These are phyloP conservation scores for Tetrapisispora arboricola DNA, from an alignment of 805 yeast genomes.

Conservation along the genomic window DNA sequence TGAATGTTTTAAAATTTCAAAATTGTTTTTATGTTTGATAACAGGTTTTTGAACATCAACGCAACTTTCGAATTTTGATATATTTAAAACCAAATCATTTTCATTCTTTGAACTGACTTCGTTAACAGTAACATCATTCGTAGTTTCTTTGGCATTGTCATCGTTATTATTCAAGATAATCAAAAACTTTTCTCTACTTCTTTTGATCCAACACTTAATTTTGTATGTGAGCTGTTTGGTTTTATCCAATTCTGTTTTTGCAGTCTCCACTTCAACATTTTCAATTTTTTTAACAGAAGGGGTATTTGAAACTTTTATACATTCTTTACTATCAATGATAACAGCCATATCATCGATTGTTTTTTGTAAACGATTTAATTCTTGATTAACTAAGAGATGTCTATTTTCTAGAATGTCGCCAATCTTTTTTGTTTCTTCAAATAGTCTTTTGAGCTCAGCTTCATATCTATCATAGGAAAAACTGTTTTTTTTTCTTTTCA, in stretches of 20 bases:
- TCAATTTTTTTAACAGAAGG: neutral
- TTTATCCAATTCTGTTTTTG: neutral
- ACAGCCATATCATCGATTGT: constrained; percentile 1
- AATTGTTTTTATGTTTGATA: no score
- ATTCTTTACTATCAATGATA: neutral
- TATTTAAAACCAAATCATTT: no score
- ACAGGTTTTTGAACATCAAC: no score
- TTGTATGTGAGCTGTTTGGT: neutral
- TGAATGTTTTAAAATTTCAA: neutral
- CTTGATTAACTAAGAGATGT: neutral
- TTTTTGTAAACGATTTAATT: neutral
- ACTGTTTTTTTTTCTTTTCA: neutral
- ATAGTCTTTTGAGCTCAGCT: neutral
- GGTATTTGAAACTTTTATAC: neutral
- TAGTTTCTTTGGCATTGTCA: neutral
- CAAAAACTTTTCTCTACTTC: neutral
- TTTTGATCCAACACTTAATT: constrained; percentile 1
- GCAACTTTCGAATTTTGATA: no score
- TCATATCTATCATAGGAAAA: neutral
- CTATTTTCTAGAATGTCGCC: neutral
- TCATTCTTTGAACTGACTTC: neutral
- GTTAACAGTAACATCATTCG: neutral
- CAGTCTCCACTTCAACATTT: neutral
- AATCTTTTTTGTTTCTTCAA: constrained; percentile 1
- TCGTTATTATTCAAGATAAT: neutral